Evolutionary conservation across 2,329 filamentous ascomycete genomes (phyloP), one percentile per base, ranked within the genome.

Genomic region (Chrysoporthe cubensis): DNA sequence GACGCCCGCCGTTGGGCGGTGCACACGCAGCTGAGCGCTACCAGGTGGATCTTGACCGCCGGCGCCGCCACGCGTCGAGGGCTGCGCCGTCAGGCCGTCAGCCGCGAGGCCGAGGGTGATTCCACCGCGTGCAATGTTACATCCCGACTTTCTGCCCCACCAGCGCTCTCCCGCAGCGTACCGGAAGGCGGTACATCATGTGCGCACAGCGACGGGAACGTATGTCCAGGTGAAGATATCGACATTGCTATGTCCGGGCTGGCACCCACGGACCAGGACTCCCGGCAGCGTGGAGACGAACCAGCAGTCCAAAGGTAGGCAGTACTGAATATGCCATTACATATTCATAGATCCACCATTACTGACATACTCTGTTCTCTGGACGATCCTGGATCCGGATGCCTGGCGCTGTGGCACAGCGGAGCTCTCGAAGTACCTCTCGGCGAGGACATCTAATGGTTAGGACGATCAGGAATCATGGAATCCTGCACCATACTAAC

Each of bases 51-150:
- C 37, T 40, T 40, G 9, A 9, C 5, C 37, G 37, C 5, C 37
- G 37, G 37, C 37, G 37, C 37, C 6, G 37, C 37, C 37, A 40
- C 37, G 6, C 9, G 37, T 40, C 37, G 5, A 40, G 37, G 9
- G 37, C 9, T 40, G 37, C 5, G 50, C 11, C 26, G n/a, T 13
- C 21, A 16, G 26, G 21, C 4, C 32, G 50, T 54, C 50, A 54
- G 50, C 50, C 50, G 32, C 50, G 21, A 13, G 21, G 50, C 50
- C 21, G 26, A 14, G 14, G 7, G 16, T 3, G 50, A 54, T 54
- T 21, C 50, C 32, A 54, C 50, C 9, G 50, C 50, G 50, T 54
- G 50, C 21, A 54, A 54, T 34, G 50, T 54, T 34, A 54, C 50
- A 54, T 54, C 0, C 50, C 50, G 50, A 34, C 13, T 16, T 34